A percentile compares a stretch with the other conserved stretches of the same genome.
Conservation (phyloP, 805 yeast genomes). For the Candida stauntonica region DNA sequence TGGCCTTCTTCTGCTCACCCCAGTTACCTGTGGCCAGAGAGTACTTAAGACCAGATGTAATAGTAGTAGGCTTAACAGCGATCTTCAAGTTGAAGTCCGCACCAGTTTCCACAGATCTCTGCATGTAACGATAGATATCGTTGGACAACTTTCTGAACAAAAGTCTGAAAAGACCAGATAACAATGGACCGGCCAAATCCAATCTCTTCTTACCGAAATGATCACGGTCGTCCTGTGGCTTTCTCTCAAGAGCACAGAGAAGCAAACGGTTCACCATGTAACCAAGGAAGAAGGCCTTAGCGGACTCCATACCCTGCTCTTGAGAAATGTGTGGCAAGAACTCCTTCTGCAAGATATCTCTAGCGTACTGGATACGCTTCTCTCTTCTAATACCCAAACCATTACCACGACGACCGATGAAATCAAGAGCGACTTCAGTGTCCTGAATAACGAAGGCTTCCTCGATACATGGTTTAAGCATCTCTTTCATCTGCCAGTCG, state of each 20-base stretch:
- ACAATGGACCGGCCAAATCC: conserved; percentile 96
- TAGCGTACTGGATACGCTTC: conserved; percentile 96
- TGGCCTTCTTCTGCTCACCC: conserved; percentile 99
- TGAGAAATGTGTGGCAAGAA: conserved; percentile 96
- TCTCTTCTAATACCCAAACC: conserved; percentile 95
- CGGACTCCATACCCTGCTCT: conserved; percentile 92
- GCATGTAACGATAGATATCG: conserved; percentile 97
- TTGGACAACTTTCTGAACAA: conserved; percentile 91
- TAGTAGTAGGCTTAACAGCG: conserved; percentile 95
- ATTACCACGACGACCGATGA: conserved; percentile 97
- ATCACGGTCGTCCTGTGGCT: conserved; percentile 98
- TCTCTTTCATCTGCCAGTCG: conserved; percentile 99
- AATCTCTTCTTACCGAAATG: conserved; percentile 98
- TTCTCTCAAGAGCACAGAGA: conserved; percentile 93
- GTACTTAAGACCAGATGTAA: conserved; percentile 95
- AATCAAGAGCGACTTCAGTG: conserved; percentile 95
- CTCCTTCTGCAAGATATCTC: conserved; percentile 94
- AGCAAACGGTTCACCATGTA: conserved; percentile 95
- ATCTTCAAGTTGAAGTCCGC: conserved; percentile 93
- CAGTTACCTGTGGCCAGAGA: conserved; percentile 99
- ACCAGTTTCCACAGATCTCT: conserved; percentile 96
- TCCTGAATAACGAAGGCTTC: conserved; percentile 98
- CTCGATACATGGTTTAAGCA: conserved; percentile 98
- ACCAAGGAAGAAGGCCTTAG: conserved; percentile 96
- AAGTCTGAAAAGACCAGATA: conserved; percentile 92